phyloP scores from a whole-genome alignment of 345 rosid species.

The Lenwebbia sp. region DNA sequence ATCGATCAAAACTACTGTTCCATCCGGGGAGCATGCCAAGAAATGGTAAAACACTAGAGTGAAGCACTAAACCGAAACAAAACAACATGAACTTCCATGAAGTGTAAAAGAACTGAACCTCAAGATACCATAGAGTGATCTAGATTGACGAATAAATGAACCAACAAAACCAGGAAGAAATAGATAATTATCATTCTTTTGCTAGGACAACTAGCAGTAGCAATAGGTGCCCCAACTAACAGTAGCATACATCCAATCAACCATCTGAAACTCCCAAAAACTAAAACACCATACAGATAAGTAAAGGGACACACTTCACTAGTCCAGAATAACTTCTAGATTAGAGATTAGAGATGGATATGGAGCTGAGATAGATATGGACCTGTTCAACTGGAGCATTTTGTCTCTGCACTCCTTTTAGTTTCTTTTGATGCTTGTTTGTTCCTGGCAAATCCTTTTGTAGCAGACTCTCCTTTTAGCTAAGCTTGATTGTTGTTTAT shows the following conservation, averaged over 20 bases:
- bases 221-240: neutral
- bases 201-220: neutral
- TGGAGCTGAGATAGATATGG: too few relatives aligned
- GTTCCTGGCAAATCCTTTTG: too few relatives aligned
- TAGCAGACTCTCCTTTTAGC: too few relatives aligned
- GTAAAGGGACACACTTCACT: neutral
- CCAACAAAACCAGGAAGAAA: neutral
- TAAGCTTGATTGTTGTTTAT: too few relatives aligned
- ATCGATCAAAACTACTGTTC: conserved; percentile 29
- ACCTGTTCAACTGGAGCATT: too few relatives aligned
- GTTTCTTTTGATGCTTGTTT: too few relatives aligned
- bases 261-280: neutral
- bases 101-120: neutral
- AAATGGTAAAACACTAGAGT: conserved; percentile 18
- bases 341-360: too few relatives aligned
- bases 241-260: neutral
- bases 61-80: neutral
- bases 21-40: conserved; percentile 14
- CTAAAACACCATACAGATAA: neutral
- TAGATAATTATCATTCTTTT: neutral
- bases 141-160: neutral
- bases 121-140: neutral
- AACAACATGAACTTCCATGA: neutral
- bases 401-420: too few relatives aligned
- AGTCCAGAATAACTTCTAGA: neutral